A percentile compares a stretch with the other conserved stretches of the same genome.
Evolutionary conservation across 192 early-diverging fungal species (phyloP).

Genomic region (Glomus cerebriforme): DNA sequence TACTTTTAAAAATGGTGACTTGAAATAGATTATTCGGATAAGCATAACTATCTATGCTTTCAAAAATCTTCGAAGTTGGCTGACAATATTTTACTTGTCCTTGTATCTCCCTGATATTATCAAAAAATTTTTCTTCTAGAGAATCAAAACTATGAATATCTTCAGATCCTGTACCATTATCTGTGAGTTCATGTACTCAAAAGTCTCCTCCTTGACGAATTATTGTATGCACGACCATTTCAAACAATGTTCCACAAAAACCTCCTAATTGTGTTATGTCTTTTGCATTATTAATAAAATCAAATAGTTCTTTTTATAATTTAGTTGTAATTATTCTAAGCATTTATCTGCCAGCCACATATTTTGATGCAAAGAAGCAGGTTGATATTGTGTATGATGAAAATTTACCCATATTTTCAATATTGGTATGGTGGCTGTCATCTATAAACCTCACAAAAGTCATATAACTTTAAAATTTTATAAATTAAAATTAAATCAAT

Average conservation of each 20-base stretch:
- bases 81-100: background rate
- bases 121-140: background rate
- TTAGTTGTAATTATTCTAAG: background rate
- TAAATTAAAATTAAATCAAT: no score
- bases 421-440: no score
- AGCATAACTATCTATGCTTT: background rate
- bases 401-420: background rate
- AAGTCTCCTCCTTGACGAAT: background rate
- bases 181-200: background rate
- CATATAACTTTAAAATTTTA: no score
- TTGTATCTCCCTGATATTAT: background rate
- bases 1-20: background rate
- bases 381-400: background rate
- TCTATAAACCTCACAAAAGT: no score
- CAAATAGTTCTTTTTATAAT: constrained; percentile 7
- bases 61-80: background rate
- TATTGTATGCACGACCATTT: background rate
- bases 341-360: background rate
- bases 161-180: background rate
- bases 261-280: constrained; percentile 5
- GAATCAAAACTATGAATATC: background rate
- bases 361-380: constrained; percentile 4
- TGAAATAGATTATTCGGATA: background rate
- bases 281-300: background rate
- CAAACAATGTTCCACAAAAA: background rate